Conservation (phyloP, 2,329 filamentous ascomycete genomes). For the Aspergillus pseudoterreus region DNA sequence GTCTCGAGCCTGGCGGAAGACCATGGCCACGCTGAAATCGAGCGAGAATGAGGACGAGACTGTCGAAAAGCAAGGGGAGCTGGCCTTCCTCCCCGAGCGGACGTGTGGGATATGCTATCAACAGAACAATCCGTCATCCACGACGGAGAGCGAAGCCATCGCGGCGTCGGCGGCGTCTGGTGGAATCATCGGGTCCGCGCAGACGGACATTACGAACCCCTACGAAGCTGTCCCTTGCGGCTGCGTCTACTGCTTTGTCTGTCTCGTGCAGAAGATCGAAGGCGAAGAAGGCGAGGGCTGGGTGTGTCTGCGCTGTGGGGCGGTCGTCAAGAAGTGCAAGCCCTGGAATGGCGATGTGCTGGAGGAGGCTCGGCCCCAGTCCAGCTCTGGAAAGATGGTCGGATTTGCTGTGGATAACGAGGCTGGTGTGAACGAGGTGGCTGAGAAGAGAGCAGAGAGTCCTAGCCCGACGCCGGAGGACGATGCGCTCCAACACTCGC, state of each 20-base stretch:
- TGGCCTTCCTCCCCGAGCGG: conserved; percentile 81
- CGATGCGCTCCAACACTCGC: conserved; percentile 33
- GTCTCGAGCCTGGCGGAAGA: conserved; percentile 78
- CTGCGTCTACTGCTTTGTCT: conserved; percentile 95
- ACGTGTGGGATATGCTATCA: conserved; percentile 97
- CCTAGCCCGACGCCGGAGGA: conserved; percentile 25
- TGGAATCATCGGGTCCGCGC: conserved; percentile 80
- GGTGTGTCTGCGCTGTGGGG: conserved; percentile 85
- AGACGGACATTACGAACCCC: conserved; percentile 93
- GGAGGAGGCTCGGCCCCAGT: conserved; percentile 33
- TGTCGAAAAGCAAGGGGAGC: conserved; percentile 62
- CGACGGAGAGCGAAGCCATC: conserved; percentile 72
- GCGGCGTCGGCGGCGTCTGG: conserved; percentile 62
- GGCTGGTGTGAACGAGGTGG: conserved; percentile 7
- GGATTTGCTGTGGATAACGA: conserved; percentile 36
- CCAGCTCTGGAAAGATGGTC: conserved; percentile 38
- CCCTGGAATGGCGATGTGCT: conserved; percentile 91
- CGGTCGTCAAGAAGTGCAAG: conserved; percentile 75
- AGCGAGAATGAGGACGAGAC: conserved; percentile 48
- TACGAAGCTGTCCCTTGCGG: conserved; percentile 88
- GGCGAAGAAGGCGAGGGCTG: conserved; percentile 92
- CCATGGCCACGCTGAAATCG: conserved; percentile 60
- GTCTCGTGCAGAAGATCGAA: conserved; percentile 83
- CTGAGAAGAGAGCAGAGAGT: conserved; percentile 5
- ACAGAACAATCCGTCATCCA: conserved; percentile 73